Conservation (phyloP, 768 basidiomycete genomes). For the Hygrophorus pudorinus region DNA sequence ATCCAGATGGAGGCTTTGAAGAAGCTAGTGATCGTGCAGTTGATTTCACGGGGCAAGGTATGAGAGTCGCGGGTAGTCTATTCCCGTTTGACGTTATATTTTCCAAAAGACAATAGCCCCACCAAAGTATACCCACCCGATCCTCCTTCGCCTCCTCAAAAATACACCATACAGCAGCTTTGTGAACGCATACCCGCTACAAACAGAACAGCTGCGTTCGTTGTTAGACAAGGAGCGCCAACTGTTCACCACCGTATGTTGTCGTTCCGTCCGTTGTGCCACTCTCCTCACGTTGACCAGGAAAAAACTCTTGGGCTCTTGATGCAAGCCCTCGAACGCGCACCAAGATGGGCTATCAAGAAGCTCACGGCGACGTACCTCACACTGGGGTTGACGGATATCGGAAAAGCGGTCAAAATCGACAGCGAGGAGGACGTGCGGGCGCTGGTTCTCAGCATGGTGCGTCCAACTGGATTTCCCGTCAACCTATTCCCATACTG, state of each 20-base stretch:
- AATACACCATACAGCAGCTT: constrained; percentile 55
- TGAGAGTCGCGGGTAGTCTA: constrained; percentile 3
- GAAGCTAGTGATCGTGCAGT: constrained; percentile 69
- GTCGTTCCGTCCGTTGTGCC: neutral
- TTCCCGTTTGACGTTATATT: neutral
- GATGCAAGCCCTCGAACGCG: constrained; percentile 52
- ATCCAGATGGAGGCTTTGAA: constrained; percentile 83
- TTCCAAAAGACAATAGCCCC: constrained; percentile 27
- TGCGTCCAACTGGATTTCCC: constrained; percentile 19
- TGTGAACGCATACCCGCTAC: constrained; percentile 56
- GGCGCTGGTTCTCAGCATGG: constrained; percentile 63
- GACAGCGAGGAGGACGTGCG: constrained; percentile 46
- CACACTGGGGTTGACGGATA: constrained; percentile 64
- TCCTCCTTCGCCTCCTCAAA: constrained; percentile 54
- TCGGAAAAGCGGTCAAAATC: constrained; percentile 46
- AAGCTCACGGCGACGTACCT: constrained; percentile 79
- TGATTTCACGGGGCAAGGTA: constrained; percentile 71
- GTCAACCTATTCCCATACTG: constrained; percentile 1
- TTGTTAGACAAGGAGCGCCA: constrained; percentile 47
- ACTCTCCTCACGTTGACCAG: constrained; percentile 20
- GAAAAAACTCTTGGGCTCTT: constrained; percentile 70
- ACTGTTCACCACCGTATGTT: constrained; percentile 42
- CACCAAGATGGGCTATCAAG: constrained; percentile 70
- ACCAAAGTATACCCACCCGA: constrained; percentile 66
- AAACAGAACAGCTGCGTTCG: constrained; percentile 31